Evolutionary conservation across 179 eudicot genomes (phyloP), one percentile per base, ranked within the genome.

Genomic region (Heliamphora pulchella): DNA sequence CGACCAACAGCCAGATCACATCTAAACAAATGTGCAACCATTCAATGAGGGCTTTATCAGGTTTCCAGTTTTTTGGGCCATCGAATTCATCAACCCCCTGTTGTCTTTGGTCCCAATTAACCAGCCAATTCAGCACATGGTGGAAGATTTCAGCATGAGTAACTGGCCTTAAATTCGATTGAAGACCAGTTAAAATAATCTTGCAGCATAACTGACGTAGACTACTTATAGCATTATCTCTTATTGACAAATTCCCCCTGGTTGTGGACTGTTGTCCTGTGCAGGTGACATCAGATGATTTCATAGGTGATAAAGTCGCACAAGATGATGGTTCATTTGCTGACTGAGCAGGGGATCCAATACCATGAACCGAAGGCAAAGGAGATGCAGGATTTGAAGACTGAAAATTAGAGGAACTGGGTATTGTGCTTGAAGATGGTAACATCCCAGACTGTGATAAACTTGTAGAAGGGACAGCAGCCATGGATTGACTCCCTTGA

Each of bases 1-100:
- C 94, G 74, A 92, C 98, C 81, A 95, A 83, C 80, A 91, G 80
- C 98, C 98, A 95, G 81, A 95, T 86, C 78, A 93, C 98, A 82
- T 95, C 98, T 82, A 95, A 83, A 87, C 97, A 93, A 75, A 89
- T 90, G 78, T 90, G 96, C 78, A 95, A 87, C 98, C 98, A 95
- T 83, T 92, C 96, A 78, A 82, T 86, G 74, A 91, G 82, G 80
- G 89, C 87, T 86, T 89, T 95, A 73, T 88, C 93, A 43, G 90
- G 90, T 84, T 90, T 90, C 91, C 91, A 91, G 58, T 84, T 87
- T 82, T 87, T 89, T 67, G 86, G 75, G 78, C 80, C 83, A 80
- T 87, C 89, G 70, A 84, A 82, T 75, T 89, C 94, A 83, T 91
- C 94, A 79, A 39, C 72, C 72, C 85, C 89, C 68, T 89, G 94